phyloP scores from a whole-genome alignment of 441 rosid genomes.

The Populus hybrid region DNA sequence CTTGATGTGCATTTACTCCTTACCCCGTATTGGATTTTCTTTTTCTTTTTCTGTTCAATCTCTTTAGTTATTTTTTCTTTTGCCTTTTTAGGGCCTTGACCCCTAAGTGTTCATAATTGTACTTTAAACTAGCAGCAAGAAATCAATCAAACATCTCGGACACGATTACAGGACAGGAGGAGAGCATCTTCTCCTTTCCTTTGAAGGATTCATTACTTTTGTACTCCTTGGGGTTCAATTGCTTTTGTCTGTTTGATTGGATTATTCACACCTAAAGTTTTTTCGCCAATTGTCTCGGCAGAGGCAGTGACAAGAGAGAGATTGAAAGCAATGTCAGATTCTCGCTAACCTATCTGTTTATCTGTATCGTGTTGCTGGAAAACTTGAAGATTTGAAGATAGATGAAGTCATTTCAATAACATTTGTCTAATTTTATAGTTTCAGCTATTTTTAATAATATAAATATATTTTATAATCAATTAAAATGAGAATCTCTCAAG shows the following conservation, averaged over 20 bases:
- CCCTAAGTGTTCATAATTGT: conserved; percentile 1
- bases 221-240: background rate
- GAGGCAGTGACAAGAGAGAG: conserved; percentile 13
- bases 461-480: too few species aligned
- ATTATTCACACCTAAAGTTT: background rate
- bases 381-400: too few species aligned
- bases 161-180: conserved; percentile 16
- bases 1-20: background rate
- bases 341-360: background rate
- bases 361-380: background rate
- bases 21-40: background rate
- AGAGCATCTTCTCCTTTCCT: conserved; percentile 19
- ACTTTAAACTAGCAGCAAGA: background rate
- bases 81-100: conserved; percentile 1
- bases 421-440: too few species aligned
- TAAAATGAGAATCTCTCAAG: too few species aligned
- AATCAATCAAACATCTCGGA: conserved; percentile 15
- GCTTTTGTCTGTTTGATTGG: background rate
- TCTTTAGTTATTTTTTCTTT: background rate
- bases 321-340: conserved; percentile 19
- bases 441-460: too few species aligned
- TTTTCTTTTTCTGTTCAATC: background rate
- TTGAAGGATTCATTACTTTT: background rate
- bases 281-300: background rate
- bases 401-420: too few species aligned